phyloP scores from a whole-genome alignment of 495 filamentous ascomycete genomes.

The Podospora australis region DNA sequence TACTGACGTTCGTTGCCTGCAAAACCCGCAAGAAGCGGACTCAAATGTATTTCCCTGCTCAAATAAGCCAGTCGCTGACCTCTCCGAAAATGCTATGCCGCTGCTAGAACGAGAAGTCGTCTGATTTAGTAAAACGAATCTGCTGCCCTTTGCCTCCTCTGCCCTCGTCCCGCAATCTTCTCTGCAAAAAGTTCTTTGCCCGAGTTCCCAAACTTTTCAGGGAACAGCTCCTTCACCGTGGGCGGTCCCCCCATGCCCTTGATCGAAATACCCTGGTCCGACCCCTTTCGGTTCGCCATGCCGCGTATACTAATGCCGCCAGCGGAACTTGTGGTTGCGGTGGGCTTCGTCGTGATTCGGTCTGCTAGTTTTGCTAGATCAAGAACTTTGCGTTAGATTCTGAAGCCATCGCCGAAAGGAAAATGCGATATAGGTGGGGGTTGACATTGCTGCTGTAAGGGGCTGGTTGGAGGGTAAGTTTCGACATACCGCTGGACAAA shows the following conservation, averaged over 20 bases:
- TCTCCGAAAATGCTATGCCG: too few relatives aligned
- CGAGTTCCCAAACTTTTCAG: slow-evolving; percentile 58
- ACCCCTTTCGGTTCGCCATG: slow-evolving; percentile 38
- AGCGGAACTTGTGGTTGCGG: neutral
- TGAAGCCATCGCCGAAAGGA: neutral
- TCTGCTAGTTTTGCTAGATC: slow-evolving; percentile 33
- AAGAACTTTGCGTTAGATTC: slow-evolving; percentile 17
- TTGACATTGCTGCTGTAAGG: slow-evolving; percentile 8
- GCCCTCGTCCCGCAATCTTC: slow-evolving; percentile 39
- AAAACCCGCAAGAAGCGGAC: too few relatives aligned
- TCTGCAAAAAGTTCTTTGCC: slow-evolving; percentile 66
- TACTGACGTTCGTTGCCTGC: too few relatives aligned
- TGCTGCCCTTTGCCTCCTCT: slow-evolving; percentile 45
- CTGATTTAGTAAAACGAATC: slow-evolving; percentile 48
- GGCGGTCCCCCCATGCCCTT: slow-evolving; percentile 47
- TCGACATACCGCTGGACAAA: slow-evolving; percentile 31
- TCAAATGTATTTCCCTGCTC: too few relatives aligned
- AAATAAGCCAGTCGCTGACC: too few relatives aligned
- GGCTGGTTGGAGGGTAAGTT: slow-evolving; percentile 3
- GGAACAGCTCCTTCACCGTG: slow-evolving; percentile 65
- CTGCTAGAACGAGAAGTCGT: too few relatives aligned
- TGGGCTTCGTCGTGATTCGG: slow-evolving; percentile 28
- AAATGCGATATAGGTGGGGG: neutral
- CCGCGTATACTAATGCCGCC: slow-evolving; percentile 58
- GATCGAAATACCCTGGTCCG: slow-evolving; percentile 57